Conservation (phyloP, 768 basidiomycete genomes). For the Cystofilobasidium bisporidii region DNA sequence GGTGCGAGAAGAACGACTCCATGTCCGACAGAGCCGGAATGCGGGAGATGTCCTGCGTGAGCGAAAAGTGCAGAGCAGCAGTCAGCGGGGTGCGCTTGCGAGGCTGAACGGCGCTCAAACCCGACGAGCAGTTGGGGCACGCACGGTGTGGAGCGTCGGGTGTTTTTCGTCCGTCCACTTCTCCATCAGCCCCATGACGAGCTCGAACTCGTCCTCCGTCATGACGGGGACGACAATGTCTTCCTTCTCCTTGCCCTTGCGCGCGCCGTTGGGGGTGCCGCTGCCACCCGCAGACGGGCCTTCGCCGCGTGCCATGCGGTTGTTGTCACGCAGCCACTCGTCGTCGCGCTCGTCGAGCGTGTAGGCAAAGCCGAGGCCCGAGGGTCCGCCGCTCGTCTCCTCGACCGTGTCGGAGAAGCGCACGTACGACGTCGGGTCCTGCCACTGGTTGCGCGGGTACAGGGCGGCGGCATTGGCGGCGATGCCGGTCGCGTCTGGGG, state of each 20-base stretch:
- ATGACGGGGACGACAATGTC: constrained; percentile 44
- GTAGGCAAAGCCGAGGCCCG: constrained; percentile 57
- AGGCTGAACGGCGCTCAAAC: no score
- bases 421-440: constrained; percentile 66
- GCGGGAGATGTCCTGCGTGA: constrained; percentile 38
- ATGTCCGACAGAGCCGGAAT: constrained; percentile 45
- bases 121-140: constrained; percentile 40
- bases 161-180: constrained; percentile 79
- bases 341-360: constrained; percentile 94
- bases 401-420: constrained; percentile 79
- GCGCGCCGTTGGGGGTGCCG: constrained; percentile 40
- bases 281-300: constrained; percentile 15
- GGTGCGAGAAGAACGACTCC: constrained; percentile 51
- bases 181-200: constrained; percentile 91
- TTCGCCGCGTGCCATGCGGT: constrained; percentile 46
- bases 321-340: constrained; percentile 87
- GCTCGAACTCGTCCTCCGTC: constrained; percentile 84
- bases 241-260: constrained; percentile 66
- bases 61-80: neutral
- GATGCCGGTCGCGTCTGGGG: constrained; percentile 75
- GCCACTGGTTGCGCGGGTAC: constrained; percentile 62
- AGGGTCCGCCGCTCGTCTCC: constrained; percentile 44
- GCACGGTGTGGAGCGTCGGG: constrained; percentile 78
- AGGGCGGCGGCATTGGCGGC: constrained; percentile 64
- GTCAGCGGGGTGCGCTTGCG: neutral